Conservation (phyloP, 1,284 basidiomycete species). For the Fistulinella cinereoalba region DNA sequence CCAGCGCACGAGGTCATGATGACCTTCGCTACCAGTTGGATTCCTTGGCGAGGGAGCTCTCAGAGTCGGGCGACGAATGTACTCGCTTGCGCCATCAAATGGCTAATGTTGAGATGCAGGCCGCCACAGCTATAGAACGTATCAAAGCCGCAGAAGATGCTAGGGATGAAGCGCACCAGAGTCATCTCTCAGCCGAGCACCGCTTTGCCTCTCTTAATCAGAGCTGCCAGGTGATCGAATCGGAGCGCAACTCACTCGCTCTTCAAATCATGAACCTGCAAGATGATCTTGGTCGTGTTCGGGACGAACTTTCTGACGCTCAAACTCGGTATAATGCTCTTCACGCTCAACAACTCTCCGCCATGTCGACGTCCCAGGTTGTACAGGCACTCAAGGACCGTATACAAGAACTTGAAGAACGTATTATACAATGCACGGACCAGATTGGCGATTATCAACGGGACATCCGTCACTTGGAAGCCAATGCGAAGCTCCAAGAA, state of each 20-base stretch:
- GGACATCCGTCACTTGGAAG: slow-evolving; percentile 69
- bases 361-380: slow-evolving; percentile 55
- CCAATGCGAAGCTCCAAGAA: slow-evolving; percentile 67
- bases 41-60: slow-evolving; percentile 14
- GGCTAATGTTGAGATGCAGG: slow-evolving; percentile 30
- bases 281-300: slow-evolving; percentile 49
- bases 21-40: slow-evolving; percentile 18
- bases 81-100: slow-evolving; percentile 14
- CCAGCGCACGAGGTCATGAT: slow-evolving; percentile 9
- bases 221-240: slow-evolving; percentile 51
- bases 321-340: slow-evolving; percentile 58
- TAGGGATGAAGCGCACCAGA: slow-evolving; percentile 38
- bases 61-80: slow-evolving; percentile 18
- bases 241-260: slow-evolving; percentile 58
- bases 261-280: slow-evolving; percentile 62
- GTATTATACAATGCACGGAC: slow-evolving; percentile 60
- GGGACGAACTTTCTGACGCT: slow-evolving; percentile 50
- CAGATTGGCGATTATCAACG: slow-evolving; percentile 73
- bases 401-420: slow-evolving; percentile 60
- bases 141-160: slow-evolving; percentile 32
- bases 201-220: slow-evolving; percentile 41
- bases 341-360: slow-evolving; percentile 59
- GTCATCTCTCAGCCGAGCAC: slow-evolving; percentile 19
- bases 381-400: slow-evolving; percentile 55
- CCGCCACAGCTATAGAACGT: slow-evolving; percentile 32